Evolutionary conservation across 192 early-diverging fungal species (phyloP).

Genomic region (Gaertneriomyces semiglobifer): DNA sequence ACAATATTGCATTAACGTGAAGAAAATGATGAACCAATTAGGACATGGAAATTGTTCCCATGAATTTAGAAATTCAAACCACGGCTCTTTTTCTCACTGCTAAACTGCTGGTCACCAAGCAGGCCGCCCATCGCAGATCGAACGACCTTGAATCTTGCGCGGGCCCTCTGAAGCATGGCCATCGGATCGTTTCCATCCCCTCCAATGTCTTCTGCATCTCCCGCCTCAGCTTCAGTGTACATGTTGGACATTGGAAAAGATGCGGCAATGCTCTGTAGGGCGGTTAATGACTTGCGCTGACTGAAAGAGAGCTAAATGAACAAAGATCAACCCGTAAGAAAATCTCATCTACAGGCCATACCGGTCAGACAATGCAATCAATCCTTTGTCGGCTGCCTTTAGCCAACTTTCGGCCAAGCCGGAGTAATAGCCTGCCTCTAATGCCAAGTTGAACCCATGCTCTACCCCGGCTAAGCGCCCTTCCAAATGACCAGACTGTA

Average conservation of each 20-base stretch:
- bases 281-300: neutral
- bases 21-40: no score
- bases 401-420: conserved; percentile 24
- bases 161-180: conserved; percentile 12
- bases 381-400: conserved; percentile 6
- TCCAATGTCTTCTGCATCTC: conserved; percentile 19
- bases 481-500: conserved; percentile 18
- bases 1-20: no score
- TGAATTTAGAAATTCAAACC: no score
- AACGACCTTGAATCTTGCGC: conserved; percentile 23
- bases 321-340: neutral
- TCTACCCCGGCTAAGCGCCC: conserved; percentile 20
- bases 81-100: neutral
- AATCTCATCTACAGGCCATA: neutral
- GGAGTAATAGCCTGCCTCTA: conserved; percentile 29
- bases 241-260: conserved; percentile 1
- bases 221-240: neutral
- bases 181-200: conserved; percentile 17
- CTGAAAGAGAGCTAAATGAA: neutral
- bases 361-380: conserved; percentile 15
- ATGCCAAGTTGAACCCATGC: conserved; percentile 17
- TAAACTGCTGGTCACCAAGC: conserved; percentile 7
- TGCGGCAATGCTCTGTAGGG: neutral
- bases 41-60: no score
- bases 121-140: conserved; percentile 6